Conservation (phyloP, 2,329 filamentous ascomycete species). For the Chrysosporium queenslandicum region DNA sequence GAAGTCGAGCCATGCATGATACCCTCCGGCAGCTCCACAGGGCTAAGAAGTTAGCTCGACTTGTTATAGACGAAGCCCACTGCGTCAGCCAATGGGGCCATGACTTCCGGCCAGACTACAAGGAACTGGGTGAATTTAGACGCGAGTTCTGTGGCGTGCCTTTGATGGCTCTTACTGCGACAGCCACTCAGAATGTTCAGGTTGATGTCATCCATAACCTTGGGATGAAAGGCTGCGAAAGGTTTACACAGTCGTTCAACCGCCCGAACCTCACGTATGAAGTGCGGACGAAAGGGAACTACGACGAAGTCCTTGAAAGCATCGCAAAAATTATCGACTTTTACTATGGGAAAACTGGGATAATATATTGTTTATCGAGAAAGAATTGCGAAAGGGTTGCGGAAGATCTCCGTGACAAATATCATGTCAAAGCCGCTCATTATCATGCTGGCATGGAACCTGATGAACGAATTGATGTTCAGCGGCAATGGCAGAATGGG, state of each 20-base stretch:
- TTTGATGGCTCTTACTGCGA: conserved; percentile 90
- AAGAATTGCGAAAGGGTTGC: conserved; percentile 76
- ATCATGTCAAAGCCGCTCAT: conserved; percentile 63
- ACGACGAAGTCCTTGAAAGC: conserved; percentile 42
- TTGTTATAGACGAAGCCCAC: conserved; percentile 98
- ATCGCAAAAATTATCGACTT: conserved; percentile 56
- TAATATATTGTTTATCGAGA: conserved; percentile 84
- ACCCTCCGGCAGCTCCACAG: conserved; percentile 59
- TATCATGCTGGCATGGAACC: conserved; percentile 75
- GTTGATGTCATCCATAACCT: conserved; percentile 85
- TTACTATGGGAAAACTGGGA: conserved; percentile 67
- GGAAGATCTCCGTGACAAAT: conserved; percentile 48
- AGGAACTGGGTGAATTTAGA: conserved; percentile 66
- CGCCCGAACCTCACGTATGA: conserved; percentile 90
- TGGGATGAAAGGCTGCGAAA: conserved; percentile 65
- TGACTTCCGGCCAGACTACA: conserved; percentile 95
- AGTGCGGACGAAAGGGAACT: conserved; percentile 60
- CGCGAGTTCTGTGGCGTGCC: conserved; percentile 66
- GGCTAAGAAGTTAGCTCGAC: conserved; percentile 64
- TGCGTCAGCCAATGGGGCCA: conserved; percentile 99
- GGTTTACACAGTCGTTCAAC: conserved; percentile 91
- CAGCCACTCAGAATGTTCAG: conserved; percentile 86
- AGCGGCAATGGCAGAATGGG: conserved; percentile 73
- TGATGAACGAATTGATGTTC: conserved; percentile 58
- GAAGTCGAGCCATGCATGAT: conserved; percentile 59